Evolutionary conservation across 345 rosid genomes (phyloP).

Genomic region (Triadica sebifera): DNA sequence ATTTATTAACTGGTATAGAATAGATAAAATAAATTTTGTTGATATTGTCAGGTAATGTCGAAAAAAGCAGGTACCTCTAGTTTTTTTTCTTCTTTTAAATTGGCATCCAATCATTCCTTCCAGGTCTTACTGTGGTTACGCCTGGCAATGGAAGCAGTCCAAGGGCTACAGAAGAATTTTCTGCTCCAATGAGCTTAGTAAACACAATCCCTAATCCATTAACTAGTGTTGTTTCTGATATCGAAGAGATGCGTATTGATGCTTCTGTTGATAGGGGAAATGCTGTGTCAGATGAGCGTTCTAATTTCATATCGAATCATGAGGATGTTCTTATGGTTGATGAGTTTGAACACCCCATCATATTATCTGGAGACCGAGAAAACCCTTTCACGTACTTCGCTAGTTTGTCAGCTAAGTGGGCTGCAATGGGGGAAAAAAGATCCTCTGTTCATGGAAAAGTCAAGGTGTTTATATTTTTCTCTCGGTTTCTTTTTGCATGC

Average conservation of each 20-base stretch:
- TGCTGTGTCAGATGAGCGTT: slow-evolving; percentile 25
- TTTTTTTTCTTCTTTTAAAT: background rate
- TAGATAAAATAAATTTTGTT: background rate
- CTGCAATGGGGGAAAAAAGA: slow-evolving; percentile 48
- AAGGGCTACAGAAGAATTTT: slow-evolving; percentile 34
- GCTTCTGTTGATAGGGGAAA: slow-evolving; percentile 27
- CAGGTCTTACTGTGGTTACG: slow-evolving; percentile 39
- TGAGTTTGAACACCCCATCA: slow-evolving; percentile 49
- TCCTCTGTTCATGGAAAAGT: slow-evolving; percentile 61
- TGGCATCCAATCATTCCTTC: slow-evolving; percentile 10
- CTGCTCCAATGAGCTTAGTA: slow-evolving; percentile 27
- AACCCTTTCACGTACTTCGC: slow-evolving; percentile 88
- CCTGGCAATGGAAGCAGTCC: slow-evolving; percentile 30
- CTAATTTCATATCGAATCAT: slow-evolving; percentile 19
- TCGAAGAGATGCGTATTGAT: slow-evolving; percentile 34
- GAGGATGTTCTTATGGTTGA: slow-evolving; percentile 44
- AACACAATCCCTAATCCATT: slow-evolving; percentile 36
- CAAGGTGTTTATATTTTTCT: slow-evolving; percentile 50
- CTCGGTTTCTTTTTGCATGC: background rate
- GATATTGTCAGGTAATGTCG: background rate
- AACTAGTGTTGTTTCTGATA: slow-evolving; percentile 36
- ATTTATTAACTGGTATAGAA: background rate
- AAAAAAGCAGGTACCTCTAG: background rate
- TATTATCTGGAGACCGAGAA: slow-evolving; percentile 50
- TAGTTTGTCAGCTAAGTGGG: slow-evolving; percentile 76